Evolutionary conservation across 805 yeast genomes (phyloP).

Genomic region (Metschnikowia aberdeeniae): DNA sequence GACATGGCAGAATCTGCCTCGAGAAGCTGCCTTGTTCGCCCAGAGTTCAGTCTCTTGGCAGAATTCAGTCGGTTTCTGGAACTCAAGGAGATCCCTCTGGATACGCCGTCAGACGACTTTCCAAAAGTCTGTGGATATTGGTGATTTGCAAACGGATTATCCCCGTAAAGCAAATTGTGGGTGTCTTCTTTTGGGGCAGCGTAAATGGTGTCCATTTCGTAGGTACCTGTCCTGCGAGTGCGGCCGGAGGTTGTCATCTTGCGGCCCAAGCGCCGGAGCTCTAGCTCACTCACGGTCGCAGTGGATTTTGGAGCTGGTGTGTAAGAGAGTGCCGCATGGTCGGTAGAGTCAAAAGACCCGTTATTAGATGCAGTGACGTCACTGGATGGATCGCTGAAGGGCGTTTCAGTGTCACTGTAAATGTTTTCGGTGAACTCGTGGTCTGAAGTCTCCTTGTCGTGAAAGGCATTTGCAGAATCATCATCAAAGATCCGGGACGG

Average conservation of each 20-base stretch:
- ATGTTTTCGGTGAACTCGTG: background rate
- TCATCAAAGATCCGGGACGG: slow-evolving; percentile 14
- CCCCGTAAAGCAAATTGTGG: slow-evolving; percentile 20
- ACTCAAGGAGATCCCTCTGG: slow-evolving; percentile 10
- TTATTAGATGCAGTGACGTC: background rate
- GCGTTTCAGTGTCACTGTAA: background rate
- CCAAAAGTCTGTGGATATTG: slow-evolving; percentile 16
- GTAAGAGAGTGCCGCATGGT: background rate
- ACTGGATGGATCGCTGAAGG: background rate
- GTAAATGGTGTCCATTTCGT: background rate
- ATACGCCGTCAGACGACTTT: slow-evolving; percentile 4
- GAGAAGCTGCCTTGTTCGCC: slow-evolving; percentile 10
- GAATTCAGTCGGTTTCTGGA: background rate
- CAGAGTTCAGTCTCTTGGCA: background rate
- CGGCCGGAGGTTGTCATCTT: slow-evolving; percentile 34
- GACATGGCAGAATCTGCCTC: background rate
- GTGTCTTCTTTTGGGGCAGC: slow-evolving; percentile 21
- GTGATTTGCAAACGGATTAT: slow-evolving; percentile 14
- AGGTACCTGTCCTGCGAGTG: slow-evolving; percentile 5
- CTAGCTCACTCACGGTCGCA: slow-evolving; percentile 15
- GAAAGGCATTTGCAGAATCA: slow-evolving; percentile 3
- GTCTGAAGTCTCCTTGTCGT: background rate
- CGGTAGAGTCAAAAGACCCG: background rate
- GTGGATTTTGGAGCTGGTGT: background rate
- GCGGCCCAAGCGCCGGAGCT: slow-evolving; percentile 34